Evolutionary conservation across 2,329 filamentous ascomycete species (phyloP).

Genomic region (Fusarium sp.): DNA sequence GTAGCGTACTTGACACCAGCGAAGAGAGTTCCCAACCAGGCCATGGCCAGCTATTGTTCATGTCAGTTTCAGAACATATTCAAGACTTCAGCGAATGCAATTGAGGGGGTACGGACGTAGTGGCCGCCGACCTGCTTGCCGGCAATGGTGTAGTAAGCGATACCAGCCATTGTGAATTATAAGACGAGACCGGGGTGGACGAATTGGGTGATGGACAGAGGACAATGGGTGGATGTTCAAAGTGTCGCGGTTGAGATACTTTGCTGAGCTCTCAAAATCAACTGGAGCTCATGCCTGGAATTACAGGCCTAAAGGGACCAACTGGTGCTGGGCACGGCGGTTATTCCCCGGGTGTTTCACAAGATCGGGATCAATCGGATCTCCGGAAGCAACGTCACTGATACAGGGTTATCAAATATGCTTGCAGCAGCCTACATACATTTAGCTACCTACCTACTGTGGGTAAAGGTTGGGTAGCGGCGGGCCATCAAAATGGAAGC

Average conservation of each 20-base stretch:
- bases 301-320: conserved; percentile 48
- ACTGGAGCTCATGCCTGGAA: conserved; percentile 50
- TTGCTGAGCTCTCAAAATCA: conserved; percentile 49
- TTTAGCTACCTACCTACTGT: background rate
- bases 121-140: conserved; percentile 72
- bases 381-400: conserved; percentile 43
- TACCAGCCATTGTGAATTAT: conserved; percentile 54
- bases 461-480: conserved; percentile 25
- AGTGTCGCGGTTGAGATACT: conserved; percentile 46
- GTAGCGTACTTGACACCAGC: conserved; percentile 60
- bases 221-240: conserved; percentile 49
- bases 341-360: conserved; percentile 47
- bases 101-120: conserved; percentile 62
- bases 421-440: conserved; percentile 2
- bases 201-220: conserved; percentile 47
- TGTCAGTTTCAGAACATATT: conserved; percentile 35
- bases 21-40: conserved; percentile 64
- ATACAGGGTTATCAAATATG: background rate
- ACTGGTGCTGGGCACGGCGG: conserved; percentile 31
- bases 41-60: conserved; percentile 66
- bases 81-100: conserved; percentile 16
- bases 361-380: conserved; percentile 45
- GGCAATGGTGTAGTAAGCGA: conserved; percentile 65
- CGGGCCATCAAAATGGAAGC: conserved; percentile 39
- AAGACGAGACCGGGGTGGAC: conserved; percentile 41